Percentiles rank a stretch among this genome's conserved stretches.
phyloP scores from a whole-genome alignment of 2,329 filamentous ascomycete genomes.

The Parastagonospora nodorum region DNA sequence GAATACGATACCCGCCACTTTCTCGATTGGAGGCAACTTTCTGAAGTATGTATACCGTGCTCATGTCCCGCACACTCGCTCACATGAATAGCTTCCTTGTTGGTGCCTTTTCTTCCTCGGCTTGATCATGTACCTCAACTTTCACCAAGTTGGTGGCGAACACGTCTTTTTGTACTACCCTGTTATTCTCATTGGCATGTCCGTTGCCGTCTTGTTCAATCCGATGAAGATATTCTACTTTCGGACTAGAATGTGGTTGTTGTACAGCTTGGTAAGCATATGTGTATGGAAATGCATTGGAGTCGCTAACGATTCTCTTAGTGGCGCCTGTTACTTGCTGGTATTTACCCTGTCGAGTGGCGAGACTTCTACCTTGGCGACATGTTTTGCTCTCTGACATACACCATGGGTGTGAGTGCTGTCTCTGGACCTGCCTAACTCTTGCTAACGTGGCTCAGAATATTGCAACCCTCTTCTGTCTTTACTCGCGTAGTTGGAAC shows the following conservation, averaged over 20 bases:
- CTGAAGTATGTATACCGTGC: slow-evolving; percentile 59
- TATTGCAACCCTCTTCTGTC: slow-evolving; percentile 89
- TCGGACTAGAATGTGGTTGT: slow-evolving; percentile 80
- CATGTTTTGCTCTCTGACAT: slow-evolving; percentile 95
- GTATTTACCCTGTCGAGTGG: slow-evolving; percentile 92
- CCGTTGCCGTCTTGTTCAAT: slow-evolving; percentile 71
- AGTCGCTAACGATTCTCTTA: slow-evolving; percentile 49
- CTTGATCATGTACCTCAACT: slow-evolving; percentile 87
- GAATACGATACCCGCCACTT: slow-evolving; percentile 88
- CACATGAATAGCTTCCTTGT: slow-evolving; percentile 68
- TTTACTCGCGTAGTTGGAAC: slow-evolving; percentile 81
- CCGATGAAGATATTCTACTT: slow-evolving; percentile 77
- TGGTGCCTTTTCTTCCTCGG: slow-evolving; percentile 79
- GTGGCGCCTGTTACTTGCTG: slow-evolving; percentile 85
- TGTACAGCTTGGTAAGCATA: slow-evolving; percentile 78
- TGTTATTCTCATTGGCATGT: slow-evolving; percentile 74
- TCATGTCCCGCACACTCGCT: not conserved
- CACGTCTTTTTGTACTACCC: slow-evolving; percentile 85
- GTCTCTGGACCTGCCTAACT: not conserved
- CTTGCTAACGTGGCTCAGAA: slow-evolving; percentile 59
- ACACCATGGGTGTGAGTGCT: slow-evolving; percentile 76
- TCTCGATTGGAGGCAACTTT: slow-evolving; percentile 86
- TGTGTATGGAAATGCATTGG: not conserved
- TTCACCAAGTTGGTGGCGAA: slow-evolving; percentile 68
- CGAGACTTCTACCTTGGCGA: slow-evolving; percentile 97